Evolutionary conservation across 129 eudicot species (phyloP).

Genomic region (Centrapalus pauciflorus): DNA sequence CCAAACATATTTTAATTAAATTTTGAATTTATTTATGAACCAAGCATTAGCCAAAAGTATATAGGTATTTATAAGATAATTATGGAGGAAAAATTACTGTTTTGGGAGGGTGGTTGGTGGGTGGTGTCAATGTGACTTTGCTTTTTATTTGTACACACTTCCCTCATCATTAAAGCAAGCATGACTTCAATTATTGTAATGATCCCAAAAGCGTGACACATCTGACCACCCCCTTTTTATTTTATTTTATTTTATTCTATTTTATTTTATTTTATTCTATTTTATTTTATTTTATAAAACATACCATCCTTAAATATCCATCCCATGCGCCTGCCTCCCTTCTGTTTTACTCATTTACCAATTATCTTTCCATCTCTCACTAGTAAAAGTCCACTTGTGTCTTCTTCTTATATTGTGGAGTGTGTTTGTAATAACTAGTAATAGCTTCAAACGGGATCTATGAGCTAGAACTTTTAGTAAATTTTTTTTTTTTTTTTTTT

Average conservation of each 20-base stretch:
- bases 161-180: slow-evolving; percentile 37
- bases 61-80: too few species aligned
- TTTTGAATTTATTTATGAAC: too few species aligned
- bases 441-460: too few species aligned
- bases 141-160: slow-evolving; percentile 25
- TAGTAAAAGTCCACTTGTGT: slow-evolving; percentile 11
- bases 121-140: slow-evolving; percentile 21
- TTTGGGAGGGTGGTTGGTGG: slow-evolving; percentile 14
- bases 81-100: too few species aligned
- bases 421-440: too few species aligned
- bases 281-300: slow-evolving; percentile 17
- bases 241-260: too few species aligned
- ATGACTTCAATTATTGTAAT: slow-evolving; percentile 37
- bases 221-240: slow-evolving; percentile 31
- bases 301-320: background rate
- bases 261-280: too few species aligned
- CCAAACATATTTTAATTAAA: too few species aligned
- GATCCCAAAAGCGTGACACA: slow-evolving; percentile 40
- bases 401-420: too few species aligned
- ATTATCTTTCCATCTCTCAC: background rate
- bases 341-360: slow-evolving; percentile 12
- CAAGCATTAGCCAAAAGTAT: too few species aligned
- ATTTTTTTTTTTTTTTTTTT: too few species aligned
- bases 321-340: slow-evolving; percentile 10
- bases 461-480: too few species aligned